Evolutionary conservation across 352 stramenopile species (phyloP).

Genomic region (Globisporangium heterothallicum): DNA sequence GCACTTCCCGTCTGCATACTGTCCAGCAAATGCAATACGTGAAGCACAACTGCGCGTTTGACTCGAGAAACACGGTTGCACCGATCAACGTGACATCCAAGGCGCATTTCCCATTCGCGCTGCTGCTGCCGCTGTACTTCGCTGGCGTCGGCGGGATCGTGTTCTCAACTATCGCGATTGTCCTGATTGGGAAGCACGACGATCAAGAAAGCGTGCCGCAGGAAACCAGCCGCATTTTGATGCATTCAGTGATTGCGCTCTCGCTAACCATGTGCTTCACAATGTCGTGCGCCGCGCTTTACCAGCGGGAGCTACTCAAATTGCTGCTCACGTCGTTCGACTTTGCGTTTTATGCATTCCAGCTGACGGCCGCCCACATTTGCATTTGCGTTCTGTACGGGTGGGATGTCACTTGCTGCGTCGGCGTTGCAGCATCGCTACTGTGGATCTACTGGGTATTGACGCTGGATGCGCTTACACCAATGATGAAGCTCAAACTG

Average conservation of each 20-base stretch:
- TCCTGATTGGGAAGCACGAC: not conserved
- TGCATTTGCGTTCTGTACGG: conserved; percentile 20
- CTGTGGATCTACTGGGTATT: conserved; percentile 26
- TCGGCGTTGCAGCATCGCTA: conserved; percentile 14
- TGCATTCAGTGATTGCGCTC: conserved; percentile 3
- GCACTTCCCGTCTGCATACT: conserved; percentile 7
- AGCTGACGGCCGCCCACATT: conserved; percentile 22
- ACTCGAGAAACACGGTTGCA: conserved; percentile 4
- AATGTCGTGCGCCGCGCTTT: conserved; percentile 11
- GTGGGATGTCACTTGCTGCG: conserved; percentile 11
- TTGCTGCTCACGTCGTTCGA: conserved; percentile 34
- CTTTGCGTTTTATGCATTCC: conserved; percentile 26
- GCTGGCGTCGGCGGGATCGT: conserved; percentile 7
- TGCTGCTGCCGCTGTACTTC: conserved; percentile 7
- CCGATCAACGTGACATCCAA: conserved; percentile 10
- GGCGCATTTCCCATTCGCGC: not conserved
- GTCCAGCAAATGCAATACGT: conserved; percentile 20
- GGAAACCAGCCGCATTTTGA: not conserved
- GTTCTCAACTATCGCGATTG: conserved; percentile 1
- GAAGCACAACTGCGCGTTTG: conserved; percentile 5
- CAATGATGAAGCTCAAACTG: conserved; percentile 23
- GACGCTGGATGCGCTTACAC: conserved; percentile 27
- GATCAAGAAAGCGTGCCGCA: not conserved
- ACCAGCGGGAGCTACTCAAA: conserved; percentile 24
- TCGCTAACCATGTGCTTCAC: conserved; percentile 12